Conservation (phyloP, 2,329 filamentous ascomycete species). For the Ophiostoma quercus region DNA sequence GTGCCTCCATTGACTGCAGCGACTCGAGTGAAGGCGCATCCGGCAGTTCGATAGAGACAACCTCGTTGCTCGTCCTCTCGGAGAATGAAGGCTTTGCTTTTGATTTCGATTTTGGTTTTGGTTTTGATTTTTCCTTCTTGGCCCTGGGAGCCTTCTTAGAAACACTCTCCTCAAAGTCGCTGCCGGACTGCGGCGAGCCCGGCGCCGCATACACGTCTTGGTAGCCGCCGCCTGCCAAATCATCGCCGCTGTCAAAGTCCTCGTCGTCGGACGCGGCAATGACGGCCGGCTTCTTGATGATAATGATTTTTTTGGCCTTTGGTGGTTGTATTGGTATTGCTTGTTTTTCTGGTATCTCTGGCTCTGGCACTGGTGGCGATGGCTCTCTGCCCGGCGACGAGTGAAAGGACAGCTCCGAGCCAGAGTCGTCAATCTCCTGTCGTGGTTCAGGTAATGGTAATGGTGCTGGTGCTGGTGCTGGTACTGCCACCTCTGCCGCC, state of each 20-base stretch:
- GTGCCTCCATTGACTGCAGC: not conserved
- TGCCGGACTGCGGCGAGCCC: not conserved
- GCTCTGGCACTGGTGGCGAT: too few relatives aligned
- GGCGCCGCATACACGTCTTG: not conserved
- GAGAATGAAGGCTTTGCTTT: not conserved
- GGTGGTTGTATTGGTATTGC: not conserved
- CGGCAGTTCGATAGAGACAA: not conserved
- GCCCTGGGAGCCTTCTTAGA: not conserved
- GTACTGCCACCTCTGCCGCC: not conserved
- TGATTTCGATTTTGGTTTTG: slow-evolving; percentile 29
- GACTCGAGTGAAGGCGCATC: not conserved
- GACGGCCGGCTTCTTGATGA: not conserved
- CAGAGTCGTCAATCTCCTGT: slow-evolving; percentile 1
- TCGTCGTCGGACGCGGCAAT: slow-evolving; percentile 19
- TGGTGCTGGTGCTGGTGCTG: too few relatives aligned
- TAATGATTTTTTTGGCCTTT: slow-evolving; percentile 28
- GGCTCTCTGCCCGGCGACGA: not conserved
- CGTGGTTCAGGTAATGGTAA: not conserved
- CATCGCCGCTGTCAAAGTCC: not conserved
- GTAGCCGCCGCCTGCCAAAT: not conserved
- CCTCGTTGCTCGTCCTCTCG: not conserved
- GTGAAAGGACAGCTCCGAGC: slow-evolving; percentile 9
- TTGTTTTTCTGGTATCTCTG: not conserved
- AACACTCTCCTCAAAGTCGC: not conserved
- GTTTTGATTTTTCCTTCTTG: not conserved